These are phyloP conservation scores for Backusella liffmaniae DNA, from an alignment of 192 early-diverging fungal species.

Conservation along the genomic window DNA sequence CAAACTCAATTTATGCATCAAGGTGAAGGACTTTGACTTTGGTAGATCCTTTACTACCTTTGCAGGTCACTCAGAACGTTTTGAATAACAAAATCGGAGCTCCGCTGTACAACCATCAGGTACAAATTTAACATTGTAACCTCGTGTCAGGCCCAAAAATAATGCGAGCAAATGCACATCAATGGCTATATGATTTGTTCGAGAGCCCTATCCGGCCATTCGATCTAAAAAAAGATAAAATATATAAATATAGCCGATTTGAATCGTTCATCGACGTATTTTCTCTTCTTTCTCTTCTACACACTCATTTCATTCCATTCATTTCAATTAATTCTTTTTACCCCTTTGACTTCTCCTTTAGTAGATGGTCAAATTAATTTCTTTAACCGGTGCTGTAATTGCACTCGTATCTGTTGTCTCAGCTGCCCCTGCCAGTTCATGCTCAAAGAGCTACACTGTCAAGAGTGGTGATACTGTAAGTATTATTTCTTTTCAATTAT, in stretches of 20 bases:
- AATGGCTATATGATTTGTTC: background rate
- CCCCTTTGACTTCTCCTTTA: background rate
- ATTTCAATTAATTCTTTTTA: background rate
- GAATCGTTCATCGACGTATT: background rate
- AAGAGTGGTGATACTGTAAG: conserved; percentile 20
- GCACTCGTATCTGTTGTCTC: conserved; percentile 1
- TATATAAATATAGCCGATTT: conserved; percentile 5
- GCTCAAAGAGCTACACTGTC: conserved; percentile 13
- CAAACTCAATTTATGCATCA: background rate
- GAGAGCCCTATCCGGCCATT: background rate
- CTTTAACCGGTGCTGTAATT: background rate
- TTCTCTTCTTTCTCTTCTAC: background rate
- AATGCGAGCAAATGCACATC: background rate
- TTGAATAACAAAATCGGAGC: background rate
- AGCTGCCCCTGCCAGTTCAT: background rate
- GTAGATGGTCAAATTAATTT: background rate
- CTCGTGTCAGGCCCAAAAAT: conserved; percentile 1
- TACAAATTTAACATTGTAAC: conserved; percentile 1
- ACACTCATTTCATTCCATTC: background rate
- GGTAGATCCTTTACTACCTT: background rate
- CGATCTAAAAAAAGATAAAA: background rate
- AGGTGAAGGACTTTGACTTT: background rate
- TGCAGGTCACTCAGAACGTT: background rate
- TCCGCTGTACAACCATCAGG: background rate
- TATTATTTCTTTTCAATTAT: background rate